Evolutionary conservation across 164 flowering plant species (phyloP), one percentile per base, ranked within the genome.

Genomic region (Tetracentron sinense): DNA sequence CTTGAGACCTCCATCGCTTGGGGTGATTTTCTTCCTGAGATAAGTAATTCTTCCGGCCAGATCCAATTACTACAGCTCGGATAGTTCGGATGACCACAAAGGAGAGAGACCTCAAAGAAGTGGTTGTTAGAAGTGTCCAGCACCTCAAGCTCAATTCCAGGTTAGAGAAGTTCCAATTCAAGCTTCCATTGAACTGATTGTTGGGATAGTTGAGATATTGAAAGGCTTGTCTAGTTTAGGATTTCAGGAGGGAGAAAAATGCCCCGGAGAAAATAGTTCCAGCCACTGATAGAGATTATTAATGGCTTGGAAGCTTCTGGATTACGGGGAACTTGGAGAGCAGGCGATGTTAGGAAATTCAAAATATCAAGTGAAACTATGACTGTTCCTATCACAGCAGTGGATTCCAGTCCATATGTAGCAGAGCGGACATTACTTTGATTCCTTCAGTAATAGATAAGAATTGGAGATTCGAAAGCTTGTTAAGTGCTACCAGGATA

Each of bases 1-100:
- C 66, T 60, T 49, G 64, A 82, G 48, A 12, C 56, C 65, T 55
- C 85, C 92, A 67, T 83, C 85, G 60, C 54, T 62, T 1, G 65
- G 52, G 1, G 86, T 88, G 17, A 87, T 87, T 4, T 31, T 59
- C 2, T n/a, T n/a, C 92, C 89, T 0, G 72, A 50, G 72, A n/a
- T n/a, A 87, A 85, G 75, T 53, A 87, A 58, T 87, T 85, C 59
- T n/a, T n/a, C 92, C 92, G 16, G 86, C 87, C 30, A 87, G 67
- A 68, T 83, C 62, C 72, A 85, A 80, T 66, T 81, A 79, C 58
- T 29, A 59, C 42, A 87, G 71, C 65, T 69, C 73, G 0, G 75
- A 60, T 27, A 85, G 69, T 19, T 74, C 50, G n/a, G 4, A 72
- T 22, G 38, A 84, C 66, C 26, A 75, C 80, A 2, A 58, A 1